Base-by-base conservation (phyloP, 331 rosid species). In the Spiraea crenata region DNA sequence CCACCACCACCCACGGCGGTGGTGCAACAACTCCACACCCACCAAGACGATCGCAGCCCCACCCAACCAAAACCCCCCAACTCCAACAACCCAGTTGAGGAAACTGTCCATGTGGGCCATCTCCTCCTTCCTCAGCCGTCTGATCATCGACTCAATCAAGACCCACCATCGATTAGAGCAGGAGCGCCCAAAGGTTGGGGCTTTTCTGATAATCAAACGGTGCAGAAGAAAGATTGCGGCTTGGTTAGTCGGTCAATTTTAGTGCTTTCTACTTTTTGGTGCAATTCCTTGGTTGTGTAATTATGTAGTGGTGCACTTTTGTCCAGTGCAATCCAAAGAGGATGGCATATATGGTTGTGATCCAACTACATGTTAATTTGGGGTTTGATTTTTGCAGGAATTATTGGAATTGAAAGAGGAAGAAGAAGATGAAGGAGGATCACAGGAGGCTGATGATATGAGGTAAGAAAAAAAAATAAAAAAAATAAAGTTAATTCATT, bases 211-310 rank as follows among this genome's bases (percentile, higher is more conserved):
- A 55, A 67, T 15, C 20, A 49, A 31, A 50, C 63, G 50, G 39
- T 50, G 70, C 19, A 54, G 73, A 69, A 38, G 71, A 65, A 69
- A 74, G 74, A 66, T 68, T 60, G 81, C 65, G 73, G 74, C 78
- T 79, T 52, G 92, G 97, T 91, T 54, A 80, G 96, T 90, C 46
- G 79, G 96, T 90, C 46, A 65, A 64, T 39, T 10, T 25, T 31
- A 25, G 67, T 51, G 35, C 19, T 57, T 17, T 17, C 65, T 79
- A 6, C 9, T 54, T 56, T 59, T 63, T 9, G 0, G 62, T 74
- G 75, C 17, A 5, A 63, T 41, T 44, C 70, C 68, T 63, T 70
- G 31, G 68, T 60, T 76, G 76, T 45, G 60, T 35, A 25, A 25
- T 76, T 70, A 20, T 15, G 31, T n/a, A 42, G 76, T 40, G 63